These are phyloP conservation scores for Puccinia coronata DNA, from an alignment of 1,284 basidiomycete species.

Conservation along the genomic window DNA sequence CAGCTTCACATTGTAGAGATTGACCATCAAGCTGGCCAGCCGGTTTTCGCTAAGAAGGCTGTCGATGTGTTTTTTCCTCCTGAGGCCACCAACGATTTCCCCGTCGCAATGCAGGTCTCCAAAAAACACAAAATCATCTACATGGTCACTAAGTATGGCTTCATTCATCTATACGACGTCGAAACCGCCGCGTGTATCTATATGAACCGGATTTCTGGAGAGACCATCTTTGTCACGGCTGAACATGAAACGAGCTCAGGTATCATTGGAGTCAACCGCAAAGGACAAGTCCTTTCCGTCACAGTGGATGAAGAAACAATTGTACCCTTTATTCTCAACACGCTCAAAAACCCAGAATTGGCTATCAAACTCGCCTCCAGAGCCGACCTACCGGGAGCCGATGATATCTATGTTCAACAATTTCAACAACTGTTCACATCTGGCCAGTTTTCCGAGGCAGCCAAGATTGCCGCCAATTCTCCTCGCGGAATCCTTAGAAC, in stretches of 20 bases:
- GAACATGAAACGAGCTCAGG: slow-evolving; percentile 92
- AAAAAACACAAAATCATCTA: slow-evolving; percentile 96
- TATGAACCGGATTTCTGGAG: slow-evolving; percentile 99
- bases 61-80: slow-evolving; percentile 99
- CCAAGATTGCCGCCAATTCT: slow-evolving; percentile 96
- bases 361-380: slow-evolving; percentile 97
- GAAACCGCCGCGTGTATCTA: slow-evolving; percentile 98
- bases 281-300: slow-evolving; percentile 96
- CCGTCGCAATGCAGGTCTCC: slow-evolving; percentile 99
- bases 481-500: slow-evolving; percentile 95
- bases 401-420: slow-evolving; percentile 94
- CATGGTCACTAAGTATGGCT: slow-evolving; percentile 97
- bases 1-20: slow-evolving; percentile 98
- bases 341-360: slow-evolving; percentile 94
- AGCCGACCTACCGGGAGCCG: slow-evolving; percentile 95
- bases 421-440: slow-evolving; percentile 89
- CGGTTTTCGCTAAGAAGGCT: slow-evolving; percentile 91
- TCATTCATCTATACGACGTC: slow-evolving; percentile 98
- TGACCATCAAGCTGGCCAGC: slow-evolving; percentile 91
- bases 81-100: slow-evolving; percentile 97
- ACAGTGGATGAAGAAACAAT: slow-evolving; percentile 95
- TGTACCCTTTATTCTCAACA: slow-evolving; percentile 89
- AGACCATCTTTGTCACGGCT: slow-evolving; percentile 98
- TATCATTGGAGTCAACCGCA: slow-evolving; percentile 99
- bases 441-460: slow-evolving; percentile 92